These are phyloP conservation scores for Starmerella apis DNA, from an alignment of 805 yeast species.

Conservation along the genomic window DNA sequence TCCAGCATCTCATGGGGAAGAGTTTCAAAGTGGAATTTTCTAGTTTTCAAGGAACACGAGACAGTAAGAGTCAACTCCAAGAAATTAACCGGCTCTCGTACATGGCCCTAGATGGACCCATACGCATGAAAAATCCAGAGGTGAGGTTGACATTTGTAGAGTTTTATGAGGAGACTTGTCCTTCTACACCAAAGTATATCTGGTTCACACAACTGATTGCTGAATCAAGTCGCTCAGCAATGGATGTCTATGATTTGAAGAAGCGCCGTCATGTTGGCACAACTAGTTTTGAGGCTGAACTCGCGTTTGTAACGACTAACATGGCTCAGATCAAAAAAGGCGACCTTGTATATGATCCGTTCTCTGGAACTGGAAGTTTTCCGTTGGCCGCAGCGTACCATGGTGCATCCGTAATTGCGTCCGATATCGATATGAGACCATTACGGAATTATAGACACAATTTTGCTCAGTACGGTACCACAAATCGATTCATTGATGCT, in stretches of 20 bases:
- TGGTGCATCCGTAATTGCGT: constrained; percentile 72
- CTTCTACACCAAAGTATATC: constrained; percentile 42
- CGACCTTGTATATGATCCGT: constrained; percentile 78
- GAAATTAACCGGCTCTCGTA: constrained; percentile 64
- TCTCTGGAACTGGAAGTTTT: constrained; percentile 94
- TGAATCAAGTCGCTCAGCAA: constrained; percentile 50
- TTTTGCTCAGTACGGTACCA: constrained; percentile 62
- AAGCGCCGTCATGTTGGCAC: constrained; percentile 86
- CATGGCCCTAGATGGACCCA: constrained; percentile 60
- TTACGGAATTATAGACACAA: constrained; percentile 61
- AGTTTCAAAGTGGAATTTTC: constrained; percentile 70
- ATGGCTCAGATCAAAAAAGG: constrained; percentile 63
- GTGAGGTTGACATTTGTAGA: constrained; percentile 63
- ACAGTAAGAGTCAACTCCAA: constrained; percentile 41
- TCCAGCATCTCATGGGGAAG: constrained; percentile 35
- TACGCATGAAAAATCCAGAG: constrained; percentile 67
- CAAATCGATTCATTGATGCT: constrained; percentile 54
- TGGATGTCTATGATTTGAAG: constrained; percentile 72
- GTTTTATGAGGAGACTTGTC: constrained; percentile 44
- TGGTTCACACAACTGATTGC: constrained; percentile 74
- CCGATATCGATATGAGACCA: constrained; percentile 83
- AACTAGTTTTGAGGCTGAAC: constrained; percentile 91
- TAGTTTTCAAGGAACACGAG: constrained; percentile 61
- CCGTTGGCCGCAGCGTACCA: constrained; percentile 76
- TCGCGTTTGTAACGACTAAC: constrained; percentile 78